phyloP scores from a whole-genome alignment of 768 basidiomycete species.

The Collybia nuda region DNA sequence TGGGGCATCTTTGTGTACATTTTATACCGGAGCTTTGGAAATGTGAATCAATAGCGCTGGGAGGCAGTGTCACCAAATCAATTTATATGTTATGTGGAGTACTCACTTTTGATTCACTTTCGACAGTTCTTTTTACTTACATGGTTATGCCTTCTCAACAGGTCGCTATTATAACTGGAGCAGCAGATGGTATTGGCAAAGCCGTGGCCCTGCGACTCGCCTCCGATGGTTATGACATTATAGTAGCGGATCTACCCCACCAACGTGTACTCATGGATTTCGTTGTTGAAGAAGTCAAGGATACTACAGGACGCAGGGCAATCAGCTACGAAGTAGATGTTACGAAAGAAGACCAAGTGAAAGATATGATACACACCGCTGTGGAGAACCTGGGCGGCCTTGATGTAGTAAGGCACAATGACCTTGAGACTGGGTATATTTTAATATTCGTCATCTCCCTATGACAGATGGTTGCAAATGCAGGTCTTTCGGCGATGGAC shows the following conservation, averaged over 20 bases:
- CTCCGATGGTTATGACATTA: slow-evolving; percentile 10
- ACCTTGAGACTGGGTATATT: not conserved
- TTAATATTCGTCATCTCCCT: not conserved
- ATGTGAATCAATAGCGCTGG: no score
- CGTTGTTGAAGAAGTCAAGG: slow-evolving; percentile 15
- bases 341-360: slow-evolving; percentile 20
- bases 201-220: slow-evolving; percentile 11
- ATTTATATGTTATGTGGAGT: no score
- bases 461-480: slow-evolving; percentile 31
- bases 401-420: slow-evolving; percentile 25
- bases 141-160: slow-evolving; percentile 4
- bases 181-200: slow-evolving; percentile 11
- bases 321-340: slow-evolving; percentile 16
- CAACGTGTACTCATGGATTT: not conserved
- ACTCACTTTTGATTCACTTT: no score
- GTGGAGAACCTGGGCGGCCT: slow-evolving; percentile 21
- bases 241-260: slow-evolving; percentile 33
- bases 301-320: slow-evolving; percentile 18
- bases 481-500: slow-evolving; percentile 16
- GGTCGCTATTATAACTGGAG: slow-evolving; percentile 14
- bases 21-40: no score
- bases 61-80: no score
- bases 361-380: slow-evolving; percentile 18
- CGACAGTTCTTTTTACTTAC: no score
- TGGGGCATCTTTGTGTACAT: no score